These are phyloP conservation scores for Persicaria tinctoria DNA, from an alignment of 148 eudicot genomes.

Conservation along the genomic window DNA sequence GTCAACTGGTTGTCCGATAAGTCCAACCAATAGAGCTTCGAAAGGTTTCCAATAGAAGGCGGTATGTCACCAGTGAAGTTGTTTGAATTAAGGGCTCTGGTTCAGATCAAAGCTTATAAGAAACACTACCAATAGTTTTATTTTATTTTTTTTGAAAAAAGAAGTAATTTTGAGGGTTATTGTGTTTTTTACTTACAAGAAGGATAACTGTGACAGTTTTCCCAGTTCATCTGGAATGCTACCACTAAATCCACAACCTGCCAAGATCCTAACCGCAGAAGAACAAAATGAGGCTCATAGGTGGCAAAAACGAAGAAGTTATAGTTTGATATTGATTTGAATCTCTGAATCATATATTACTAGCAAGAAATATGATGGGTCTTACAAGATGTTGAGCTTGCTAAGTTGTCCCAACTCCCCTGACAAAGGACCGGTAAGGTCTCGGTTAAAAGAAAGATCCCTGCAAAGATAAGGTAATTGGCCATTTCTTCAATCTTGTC, in stretches of 20 bases:
- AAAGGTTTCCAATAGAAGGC: slow-evolving; percentile 62
- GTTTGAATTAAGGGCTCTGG: slow-evolving; percentile 81
- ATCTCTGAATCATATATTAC: background rate
- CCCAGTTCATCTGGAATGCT: slow-evolving; percentile 80
- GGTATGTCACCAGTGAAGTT: slow-evolving; percentile 79
- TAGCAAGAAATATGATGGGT: background rate
- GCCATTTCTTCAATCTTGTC: too few species aligned
- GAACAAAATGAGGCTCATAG: background rate
- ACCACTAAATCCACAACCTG: slow-evolving; percentile 87
- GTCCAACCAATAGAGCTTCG: slow-evolving; percentile 83
- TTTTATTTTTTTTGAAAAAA: background rate
- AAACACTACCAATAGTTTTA: background rate
- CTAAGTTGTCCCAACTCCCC: slow-evolving; percentile 61
- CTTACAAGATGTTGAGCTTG: slow-evolving; percentile 63
- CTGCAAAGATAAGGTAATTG: slow-evolving; percentile 26
- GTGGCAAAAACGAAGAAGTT: too few species aligned
- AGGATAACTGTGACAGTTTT: slow-evolving; percentile 55
- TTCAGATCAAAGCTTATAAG: background rate
- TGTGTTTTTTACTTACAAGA: slow-evolving; percentile 41
- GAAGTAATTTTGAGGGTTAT: background rate
- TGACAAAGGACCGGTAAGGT: slow-evolving; percentile 69
- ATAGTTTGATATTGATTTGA: too few species aligned
- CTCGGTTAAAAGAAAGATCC: slow-evolving; percentile 73
- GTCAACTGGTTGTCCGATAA: slow-evolving; percentile 71
- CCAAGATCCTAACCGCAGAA: slow-evolving; percentile 47